Evolutionary conservation across 331 rosid species (phyloP).

Genomic region (Saraca asoca): DNA sequence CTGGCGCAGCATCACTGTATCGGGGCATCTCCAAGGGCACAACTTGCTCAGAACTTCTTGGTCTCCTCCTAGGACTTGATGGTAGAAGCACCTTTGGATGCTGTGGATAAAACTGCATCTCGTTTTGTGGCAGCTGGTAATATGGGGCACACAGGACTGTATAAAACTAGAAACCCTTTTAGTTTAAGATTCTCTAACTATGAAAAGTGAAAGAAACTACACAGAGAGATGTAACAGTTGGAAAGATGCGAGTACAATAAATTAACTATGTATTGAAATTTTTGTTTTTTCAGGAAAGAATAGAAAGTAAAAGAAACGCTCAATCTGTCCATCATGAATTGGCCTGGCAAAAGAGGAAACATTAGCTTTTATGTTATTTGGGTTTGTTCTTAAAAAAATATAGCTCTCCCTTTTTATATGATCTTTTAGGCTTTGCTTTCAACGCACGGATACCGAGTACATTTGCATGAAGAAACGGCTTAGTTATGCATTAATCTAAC

Average conservation of each 20-base stretch:
- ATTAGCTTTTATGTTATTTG: background rate
- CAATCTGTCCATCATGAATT: background rate
- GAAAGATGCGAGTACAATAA: background rate
- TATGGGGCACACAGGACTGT: conserved; percentile 61
- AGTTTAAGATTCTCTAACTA: background rate
- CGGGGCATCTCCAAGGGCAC: conserved; percentile 32
- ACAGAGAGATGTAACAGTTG: conserved; percentile 3
- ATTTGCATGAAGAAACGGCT: conserved; percentile 39
- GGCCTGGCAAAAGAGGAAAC: conserved; percentile 9
- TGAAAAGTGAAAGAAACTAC: background rate
- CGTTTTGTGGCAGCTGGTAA: conserved; percentile 46
- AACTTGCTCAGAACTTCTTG: conserved; percentile 29
- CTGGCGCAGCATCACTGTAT: conserved; percentile 18
- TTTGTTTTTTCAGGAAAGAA: background rate
- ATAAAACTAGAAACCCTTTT: background rate
- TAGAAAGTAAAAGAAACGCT: conserved; percentile 10
- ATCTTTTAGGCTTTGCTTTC: background rate
- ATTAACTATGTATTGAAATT: no score
- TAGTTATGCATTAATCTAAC: background rate
- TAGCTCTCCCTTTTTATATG: background rate
- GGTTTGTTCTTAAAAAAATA: background rate
- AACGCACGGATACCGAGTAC: conserved; percentile 9
- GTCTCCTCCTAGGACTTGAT: conserved; percentile 41
- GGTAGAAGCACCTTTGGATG: conserved; percentile 43
- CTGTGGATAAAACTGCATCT: conserved; percentile 49